A percentile compares a stretch with the other conserved stretches of the same genome.
Conservation (phyloP, 1,284 basidiomycete genomes). For the Malassezia restricta region DNA sequence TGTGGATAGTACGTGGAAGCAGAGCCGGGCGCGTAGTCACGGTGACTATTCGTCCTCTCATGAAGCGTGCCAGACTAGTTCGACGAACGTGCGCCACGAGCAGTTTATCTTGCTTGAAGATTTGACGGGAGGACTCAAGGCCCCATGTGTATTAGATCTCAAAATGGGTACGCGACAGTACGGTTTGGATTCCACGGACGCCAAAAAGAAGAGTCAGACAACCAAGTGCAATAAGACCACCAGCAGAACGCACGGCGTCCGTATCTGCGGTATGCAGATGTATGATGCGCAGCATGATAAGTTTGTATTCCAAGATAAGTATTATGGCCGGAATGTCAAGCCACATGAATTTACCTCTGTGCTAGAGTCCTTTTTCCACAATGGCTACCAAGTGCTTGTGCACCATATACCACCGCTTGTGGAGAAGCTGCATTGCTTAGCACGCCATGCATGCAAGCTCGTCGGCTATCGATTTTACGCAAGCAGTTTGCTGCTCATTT, state of each 20-base stretch:
- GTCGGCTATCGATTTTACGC: conserved; percentile 95
- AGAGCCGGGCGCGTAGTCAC: neutral
- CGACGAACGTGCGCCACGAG: conserved; percentile 57
- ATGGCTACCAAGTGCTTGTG: conserved; percentile 69
- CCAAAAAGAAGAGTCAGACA: conserved; percentile 92
- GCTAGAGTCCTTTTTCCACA: conserved; percentile 68
- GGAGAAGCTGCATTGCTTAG: conserved; percentile 84
- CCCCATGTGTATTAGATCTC: conserved; percentile 88
- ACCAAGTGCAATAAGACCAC: conserved; percentile 97
- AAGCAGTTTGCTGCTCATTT: conserved; percentile 88
- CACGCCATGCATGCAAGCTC: conserved; percentile 72
- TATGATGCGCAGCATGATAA: conserved; percentile 50
- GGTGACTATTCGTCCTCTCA: neutral
- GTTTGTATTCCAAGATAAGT: conserved; percentile 91
- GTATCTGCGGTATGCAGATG: conserved; percentile 98
- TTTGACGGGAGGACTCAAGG: conserved; percentile 81
- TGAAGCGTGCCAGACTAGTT: neutral
- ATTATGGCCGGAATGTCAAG: conserved; percentile 78
- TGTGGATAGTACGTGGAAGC: neutral
- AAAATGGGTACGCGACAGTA: conserved; percentile 99
- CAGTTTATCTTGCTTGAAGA: conserved; percentile 99
- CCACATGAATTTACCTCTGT: conserved; percentile 71
- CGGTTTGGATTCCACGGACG: conserved; percentile 79
- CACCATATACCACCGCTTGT: conserved; percentile 86
- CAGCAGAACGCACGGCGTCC: conserved; percentile 73